Conservation (phyloP, 106 monocot species). For the Dioscorea alata region DNA sequence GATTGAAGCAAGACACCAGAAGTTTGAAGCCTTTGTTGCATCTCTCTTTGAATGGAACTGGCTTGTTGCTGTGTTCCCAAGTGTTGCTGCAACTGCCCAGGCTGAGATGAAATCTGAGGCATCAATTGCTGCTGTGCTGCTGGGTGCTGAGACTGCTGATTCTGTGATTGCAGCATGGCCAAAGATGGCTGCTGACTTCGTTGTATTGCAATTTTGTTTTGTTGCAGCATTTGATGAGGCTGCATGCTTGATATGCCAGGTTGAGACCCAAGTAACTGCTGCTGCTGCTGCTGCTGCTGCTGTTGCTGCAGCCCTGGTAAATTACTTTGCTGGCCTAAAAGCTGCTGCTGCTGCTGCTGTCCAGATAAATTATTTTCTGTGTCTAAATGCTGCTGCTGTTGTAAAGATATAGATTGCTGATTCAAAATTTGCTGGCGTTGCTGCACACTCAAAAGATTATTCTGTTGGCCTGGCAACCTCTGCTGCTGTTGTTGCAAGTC, state of each 20-base stretch:
- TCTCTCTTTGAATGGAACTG: constrained; percentile 46
- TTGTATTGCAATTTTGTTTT: constrained; percentile 36
- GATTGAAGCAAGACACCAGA: constrained; percentile 43
- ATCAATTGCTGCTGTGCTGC: constrained; percentile 56
- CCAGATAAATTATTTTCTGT: constrained; percentile 1
- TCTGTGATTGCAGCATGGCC: constrained; percentile 48
- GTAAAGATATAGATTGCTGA: constrained; percentile 47
- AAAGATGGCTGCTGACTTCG: constrained; percentile 39
- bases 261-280: constrained; percentile 30
- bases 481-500: constrained; percentile 36
- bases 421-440: constrained; percentile 55
- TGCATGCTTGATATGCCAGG: constrained; percentile 31
- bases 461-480: constrained; percentile 49
- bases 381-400: constrained; percentile 35
- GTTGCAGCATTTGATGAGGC: constrained; percentile 45
- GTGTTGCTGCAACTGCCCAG: constrained; percentile 57
- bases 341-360: constrained; percentile 21
- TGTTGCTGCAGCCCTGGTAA: neutral
- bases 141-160: constrained; percentile 47
- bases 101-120: constrained; percentile 50
- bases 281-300: constrained; percentile 28
- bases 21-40: constrained; percentile 60
- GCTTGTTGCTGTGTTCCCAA: constrained; percentile 45
- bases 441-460: constrained; percentile 61
- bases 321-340: constrained; percentile 21